phyloP scores from a whole-genome alignment of 306 rosid species.

The Morella rubra region DNA sequence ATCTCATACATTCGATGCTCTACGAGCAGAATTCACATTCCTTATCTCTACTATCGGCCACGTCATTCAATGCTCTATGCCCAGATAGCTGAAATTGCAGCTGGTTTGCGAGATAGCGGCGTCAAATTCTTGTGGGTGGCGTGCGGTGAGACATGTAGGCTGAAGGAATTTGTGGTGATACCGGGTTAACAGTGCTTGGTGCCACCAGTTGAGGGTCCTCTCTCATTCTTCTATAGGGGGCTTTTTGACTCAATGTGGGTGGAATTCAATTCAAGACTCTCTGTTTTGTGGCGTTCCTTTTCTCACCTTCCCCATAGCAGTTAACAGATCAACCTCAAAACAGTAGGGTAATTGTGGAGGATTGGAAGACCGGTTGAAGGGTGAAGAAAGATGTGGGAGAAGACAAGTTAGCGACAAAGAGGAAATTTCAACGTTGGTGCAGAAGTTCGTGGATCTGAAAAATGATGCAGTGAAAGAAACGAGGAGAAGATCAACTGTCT shows the following conservation, averaged over 20 bases:
- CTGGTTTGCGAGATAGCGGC: slow-evolving; percentile 32
- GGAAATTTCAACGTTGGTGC: slow-evolving; percentile 25
- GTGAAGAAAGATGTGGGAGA: slow-evolving; percentile 18
- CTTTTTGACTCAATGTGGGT: slow-evolving; percentile 65
- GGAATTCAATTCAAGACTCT: slow-evolving; percentile 54
- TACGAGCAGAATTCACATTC: slow-evolving; percentile 19
- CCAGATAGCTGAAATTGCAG: slow-evolving; percentile 50
- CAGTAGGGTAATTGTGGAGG: slow-evolving; percentile 41
- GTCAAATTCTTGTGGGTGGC: slow-evolving; percentile 51
- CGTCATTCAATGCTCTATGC: slow-evolving; percentile 37
- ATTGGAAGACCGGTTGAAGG: slow-evolving; percentile 49
- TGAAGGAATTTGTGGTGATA: slow-evolving; percentile 44
- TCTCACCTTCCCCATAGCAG: slow-evolving; percentile 45
- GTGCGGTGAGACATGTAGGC: slow-evolving; percentile 35
- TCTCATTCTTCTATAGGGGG: slow-evolving; percentile 43
- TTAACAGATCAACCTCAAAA: slow-evolving; percentile 46
- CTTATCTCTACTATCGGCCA: slow-evolving; percentile 46
- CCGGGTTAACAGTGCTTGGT: slow-evolving; percentile 50
- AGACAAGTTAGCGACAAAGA: slow-evolving; percentile 23
- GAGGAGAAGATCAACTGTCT: slow-evolving; percentile 35
- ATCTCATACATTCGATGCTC: slow-evolving; percentile 33
- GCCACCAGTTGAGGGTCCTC: slow-evolving; percentile 59
- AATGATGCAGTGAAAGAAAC: slow-evolving; percentile 33
- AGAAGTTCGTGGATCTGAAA: slow-evolving; percentile 36
- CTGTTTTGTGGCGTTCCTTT: slow-evolving; percentile 46